A percentile compares a stretch with the other conserved stretches of the same genome.
These are phyloP conservation scores for Pseudogymnoascus sp. DNA, from an alignment of 2,329 filamentous ascomycete genomes.

Conservation along the genomic window DNA sequence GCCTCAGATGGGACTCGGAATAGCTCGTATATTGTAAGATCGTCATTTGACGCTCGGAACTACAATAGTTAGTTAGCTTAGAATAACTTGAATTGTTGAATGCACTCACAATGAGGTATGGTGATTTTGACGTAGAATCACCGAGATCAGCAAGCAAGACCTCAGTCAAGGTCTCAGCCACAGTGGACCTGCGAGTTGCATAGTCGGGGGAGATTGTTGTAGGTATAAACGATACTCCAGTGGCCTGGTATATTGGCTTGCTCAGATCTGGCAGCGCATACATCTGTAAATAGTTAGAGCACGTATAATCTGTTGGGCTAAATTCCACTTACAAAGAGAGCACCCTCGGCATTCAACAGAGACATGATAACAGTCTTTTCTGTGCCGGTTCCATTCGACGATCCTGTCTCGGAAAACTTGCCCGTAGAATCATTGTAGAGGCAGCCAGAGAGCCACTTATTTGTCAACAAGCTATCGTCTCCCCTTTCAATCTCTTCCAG, in stretches of 20 bases:
- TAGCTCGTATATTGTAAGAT: slow-evolving; percentile 82
- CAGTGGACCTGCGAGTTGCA: slow-evolving; percentile 59
- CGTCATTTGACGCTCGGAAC: slow-evolving; percentile 72
- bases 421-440: slow-evolving; percentile 65
- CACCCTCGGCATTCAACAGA: slow-evolving; percentile 66
- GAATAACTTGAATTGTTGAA: neutral
- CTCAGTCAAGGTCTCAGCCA: slow-evolving; percentile 69
- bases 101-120: slow-evolving; percentile 70
- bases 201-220: slow-evolving; percentile 68
- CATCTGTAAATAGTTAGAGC: slow-evolving; percentile 43
- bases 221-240: slow-evolving; percentile 71
- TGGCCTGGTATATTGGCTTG: slow-evolving; percentile 64
- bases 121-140: slow-evolving; percentile 59
- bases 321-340: slow-evolving; percentile 57
- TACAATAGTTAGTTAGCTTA: slow-evolving; percentile 27
- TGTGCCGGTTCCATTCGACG: neutral
- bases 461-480: slow-evolving; percentile 47
- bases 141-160: slow-evolving; percentile 80
- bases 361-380: slow-evolving; percentile 62
- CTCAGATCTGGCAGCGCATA: slow-evolving; percentile 69
- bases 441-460: slow-evolving; percentile 76
- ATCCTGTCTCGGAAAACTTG: slow-evolving; percentile 40
- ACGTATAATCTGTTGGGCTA: neutral
- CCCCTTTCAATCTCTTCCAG: slow-evolving; percentile 71
- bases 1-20: slow-evolving; percentile 43